A percentile compares a stretch with the other conserved stretches of the same genome.
Conservation (phyloP, 306 rosid genomes). For the Lablab purpureus region DNA sequence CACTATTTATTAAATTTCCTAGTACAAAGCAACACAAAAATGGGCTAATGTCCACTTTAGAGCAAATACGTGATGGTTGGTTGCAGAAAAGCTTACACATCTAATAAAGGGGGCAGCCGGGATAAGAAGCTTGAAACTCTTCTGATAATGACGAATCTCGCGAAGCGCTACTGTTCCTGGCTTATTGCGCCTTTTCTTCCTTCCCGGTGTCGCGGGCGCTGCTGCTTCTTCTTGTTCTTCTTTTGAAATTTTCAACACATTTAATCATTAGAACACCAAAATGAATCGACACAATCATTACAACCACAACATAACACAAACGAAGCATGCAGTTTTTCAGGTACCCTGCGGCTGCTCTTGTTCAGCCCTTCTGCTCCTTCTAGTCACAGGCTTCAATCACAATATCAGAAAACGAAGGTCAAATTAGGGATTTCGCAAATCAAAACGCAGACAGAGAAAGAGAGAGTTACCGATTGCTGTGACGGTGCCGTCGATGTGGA, state of each 20-base stretch:
- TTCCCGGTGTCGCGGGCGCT: constrained; percentile 44
- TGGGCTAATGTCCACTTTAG: not conserved
- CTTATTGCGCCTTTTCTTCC: constrained; percentile 54
- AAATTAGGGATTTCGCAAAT: not conserved
- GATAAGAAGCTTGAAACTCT: constrained; percentile 53
- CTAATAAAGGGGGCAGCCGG: constrained; percentile 80
- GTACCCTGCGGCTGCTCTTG: constrained; percentile 46
- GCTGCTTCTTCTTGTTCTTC: not conserved
- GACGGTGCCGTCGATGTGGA: constrained; percentile 1
- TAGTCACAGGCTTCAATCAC: constrained; percentile 42
- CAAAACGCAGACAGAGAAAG: not conserved
- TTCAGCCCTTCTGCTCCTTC: not conserved
- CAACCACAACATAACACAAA: constrained; percentile 1
- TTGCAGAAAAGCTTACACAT: constrained; percentile 57
- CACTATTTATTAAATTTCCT: not conserved
- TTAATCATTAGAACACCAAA: constrained; percentile 1
- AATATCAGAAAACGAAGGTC: not conserved
- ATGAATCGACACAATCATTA: constrained; percentile 11
- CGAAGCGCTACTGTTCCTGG: constrained; percentile 78
- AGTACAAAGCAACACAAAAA: not conserved
- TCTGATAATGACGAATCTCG: constrained; percentile 77
- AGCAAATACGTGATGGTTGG: not conserved
- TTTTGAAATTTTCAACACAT: not conserved
- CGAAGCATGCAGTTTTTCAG: not conserved
- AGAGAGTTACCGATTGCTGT: constrained; percentile 44